These are phyloP conservation scores for Rubroshorea leprosula DNA, from an alignment of 345 rosid genomes.

Conservation along the genomic window DNA sequence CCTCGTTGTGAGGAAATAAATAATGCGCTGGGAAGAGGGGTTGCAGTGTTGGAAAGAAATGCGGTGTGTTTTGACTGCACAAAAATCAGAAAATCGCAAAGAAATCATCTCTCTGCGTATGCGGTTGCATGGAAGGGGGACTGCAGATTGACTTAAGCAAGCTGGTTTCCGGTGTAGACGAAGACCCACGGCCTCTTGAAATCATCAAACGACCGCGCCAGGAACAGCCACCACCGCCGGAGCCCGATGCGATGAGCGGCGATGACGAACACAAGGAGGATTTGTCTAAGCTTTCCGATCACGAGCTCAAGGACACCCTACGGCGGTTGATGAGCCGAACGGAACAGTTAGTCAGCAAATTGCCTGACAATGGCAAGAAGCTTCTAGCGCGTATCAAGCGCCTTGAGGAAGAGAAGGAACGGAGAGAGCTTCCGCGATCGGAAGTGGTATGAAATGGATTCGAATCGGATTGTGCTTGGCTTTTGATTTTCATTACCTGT, in stretches of 20 bases:
- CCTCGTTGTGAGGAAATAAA: too few species aligned
- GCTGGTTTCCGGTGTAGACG: neutral
- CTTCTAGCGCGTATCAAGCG: constrained; percentile 22
- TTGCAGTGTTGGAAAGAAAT: too few species aligned
- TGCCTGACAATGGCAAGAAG: constrained; percentile 56
- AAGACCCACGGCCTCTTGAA: neutral
- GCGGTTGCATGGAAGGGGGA: neutral
- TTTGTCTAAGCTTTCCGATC: constrained; percentile 19
- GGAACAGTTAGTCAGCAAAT: neutral
- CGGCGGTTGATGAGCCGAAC: constrained; percentile 18
- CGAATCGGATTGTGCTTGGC: neutral
- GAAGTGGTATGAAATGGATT: constrained; percentile 29
- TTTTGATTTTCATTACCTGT: neutral
- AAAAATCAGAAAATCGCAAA: too few species aligned
- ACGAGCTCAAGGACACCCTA: constrained; percentile 27
- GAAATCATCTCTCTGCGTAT: neutral
- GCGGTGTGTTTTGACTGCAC: too few species aligned
- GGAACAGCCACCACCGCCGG: neutral
- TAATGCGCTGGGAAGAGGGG: too few species aligned
- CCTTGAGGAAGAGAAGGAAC: constrained; percentile 45
- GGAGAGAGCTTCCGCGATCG: constrained; percentile 24
- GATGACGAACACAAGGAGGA: neutral
- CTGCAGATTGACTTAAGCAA: neutral
- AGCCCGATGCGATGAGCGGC: neutral
- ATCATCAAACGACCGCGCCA: too few species aligned